phyloP scores from a whole-genome alignment of 148 eudicot species.

The Euryodendron excelsum region DNA sequence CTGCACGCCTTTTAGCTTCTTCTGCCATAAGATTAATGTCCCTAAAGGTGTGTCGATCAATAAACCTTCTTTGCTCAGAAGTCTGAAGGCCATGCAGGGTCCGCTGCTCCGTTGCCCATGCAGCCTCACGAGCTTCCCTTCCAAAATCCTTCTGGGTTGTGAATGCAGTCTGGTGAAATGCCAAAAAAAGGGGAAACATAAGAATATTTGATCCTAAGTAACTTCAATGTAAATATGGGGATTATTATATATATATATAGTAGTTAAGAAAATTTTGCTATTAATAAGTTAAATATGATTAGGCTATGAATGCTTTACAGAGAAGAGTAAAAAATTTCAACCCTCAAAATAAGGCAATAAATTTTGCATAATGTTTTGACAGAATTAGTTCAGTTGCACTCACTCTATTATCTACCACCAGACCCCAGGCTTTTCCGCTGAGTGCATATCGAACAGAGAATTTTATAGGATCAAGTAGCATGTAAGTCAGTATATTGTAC shows the following conservation, averaged over 20 bases:
- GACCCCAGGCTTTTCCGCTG: conserved; percentile 52
- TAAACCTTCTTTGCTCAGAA: conserved; percentile 27
- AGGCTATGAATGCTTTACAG: background rate
- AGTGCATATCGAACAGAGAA: conserved; percentile 43
- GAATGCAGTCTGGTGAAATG: conserved; percentile 41
- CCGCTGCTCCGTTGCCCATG: conserved; percentile 40
- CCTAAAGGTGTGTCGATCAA: conserved; percentile 33
- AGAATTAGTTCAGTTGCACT: background rate
- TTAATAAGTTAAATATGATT: background rate
- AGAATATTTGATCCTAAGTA: background rate
- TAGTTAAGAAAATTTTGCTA: background rate
- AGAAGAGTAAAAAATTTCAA: too few relatives aligned
- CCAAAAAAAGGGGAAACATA: background rate
- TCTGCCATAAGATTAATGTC: conserved; percentile 61
- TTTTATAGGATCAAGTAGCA: conserved; percentile 61
- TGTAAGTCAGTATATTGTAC: conserved; percentile 52
- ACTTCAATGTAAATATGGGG: background rate
- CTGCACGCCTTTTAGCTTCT: conserved; percentile 62
- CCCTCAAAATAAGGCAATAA: background rate
- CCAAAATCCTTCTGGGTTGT: conserved; percentile 42
- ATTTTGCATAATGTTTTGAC: background rate
- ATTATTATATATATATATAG: background rate
- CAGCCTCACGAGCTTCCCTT: conserved; percentile 49
- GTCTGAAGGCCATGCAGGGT: conserved; percentile 30
- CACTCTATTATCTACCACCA: conserved; percentile 43